Evolutionary conservation across 2,329 filamentous ascomycete species (phyloP).

Genomic region (Botrytis cinerea): DNA sequence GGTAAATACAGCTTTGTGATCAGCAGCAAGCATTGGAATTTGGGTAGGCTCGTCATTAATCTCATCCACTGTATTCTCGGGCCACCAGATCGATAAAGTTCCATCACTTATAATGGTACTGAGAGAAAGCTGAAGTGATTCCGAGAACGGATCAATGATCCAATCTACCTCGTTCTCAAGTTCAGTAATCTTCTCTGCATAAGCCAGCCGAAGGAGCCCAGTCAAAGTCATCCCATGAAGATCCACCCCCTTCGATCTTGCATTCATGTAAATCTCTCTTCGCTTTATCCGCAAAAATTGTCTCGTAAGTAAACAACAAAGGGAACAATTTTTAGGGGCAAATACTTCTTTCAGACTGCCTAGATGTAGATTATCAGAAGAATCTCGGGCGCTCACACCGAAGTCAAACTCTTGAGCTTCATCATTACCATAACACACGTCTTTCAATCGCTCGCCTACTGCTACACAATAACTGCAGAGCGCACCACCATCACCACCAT

Average conservation of each 20-base stretch:
- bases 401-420: neutral
- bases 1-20: neutral
- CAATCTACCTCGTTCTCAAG: neutral
- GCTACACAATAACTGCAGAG: neutral
- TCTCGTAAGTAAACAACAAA: neutral
- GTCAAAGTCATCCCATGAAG: neutral
- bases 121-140: neutral
- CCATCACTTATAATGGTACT: neutral
- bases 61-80: neutral
- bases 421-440: neutral
- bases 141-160: neutral
- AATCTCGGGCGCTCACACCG: neutral
- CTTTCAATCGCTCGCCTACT: neutral
- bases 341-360: neutral
- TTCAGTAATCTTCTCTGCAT: neutral
- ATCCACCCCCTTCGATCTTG: neutral
- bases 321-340: neutral
- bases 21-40: constrained; percentile 3
- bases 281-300: neutral
- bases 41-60: neutral
- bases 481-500: neutral
- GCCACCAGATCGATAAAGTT: neutral
- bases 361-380: neutral
- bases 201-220: neutral
- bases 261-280: neutral